These are phyloP conservation scores for Moniliophthora roreri DNA, from an alignment of 1,284 basidiomycete genomes.

Conservation along the genomic window DNA sequence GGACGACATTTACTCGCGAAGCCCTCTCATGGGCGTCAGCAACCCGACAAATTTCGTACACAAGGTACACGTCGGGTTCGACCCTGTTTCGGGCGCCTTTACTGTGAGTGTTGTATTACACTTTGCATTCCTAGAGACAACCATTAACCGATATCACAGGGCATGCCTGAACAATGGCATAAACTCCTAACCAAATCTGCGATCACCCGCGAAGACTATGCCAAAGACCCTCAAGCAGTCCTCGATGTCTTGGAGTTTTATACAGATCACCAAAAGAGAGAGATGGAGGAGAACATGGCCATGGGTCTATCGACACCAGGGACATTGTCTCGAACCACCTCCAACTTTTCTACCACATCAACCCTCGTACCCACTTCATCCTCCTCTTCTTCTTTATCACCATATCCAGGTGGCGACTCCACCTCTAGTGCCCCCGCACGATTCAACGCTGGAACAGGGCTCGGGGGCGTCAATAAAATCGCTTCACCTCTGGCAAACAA, in stretches of 20 bases:
- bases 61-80: slow-evolving; percentile 97
- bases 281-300: slow-evolving; percentile 59
- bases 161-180: slow-evolving; percentile 96
- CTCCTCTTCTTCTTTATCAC: slow-evolving; percentile 26
- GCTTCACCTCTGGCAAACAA: slow-evolving; percentile 33
- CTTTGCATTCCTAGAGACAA: slow-evolving; percentile 6
- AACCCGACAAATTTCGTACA: slow-evolving; percentile 98
- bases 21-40: slow-evolving; percentile 90
- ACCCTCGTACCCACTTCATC: slow-evolving; percentile 17
- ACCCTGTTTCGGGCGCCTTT: slow-evolving; percentile 91
- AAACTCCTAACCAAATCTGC: slow-evolving; percentile 94
- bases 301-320: slow-evolving; percentile 4
- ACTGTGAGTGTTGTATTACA: slow-evolving; percentile 56
- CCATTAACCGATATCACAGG: slow-evolving; percentile 45
- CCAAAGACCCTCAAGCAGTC: slow-evolving; percentile 95
- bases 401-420: slow-evolving; percentile 27
- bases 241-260: slow-evolving; percentile 98
- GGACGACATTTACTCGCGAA: slow-evolving; percentile 93
- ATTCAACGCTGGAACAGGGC: slow-evolving; percentile 84
- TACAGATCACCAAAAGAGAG: slow-evolving; percentile 95
- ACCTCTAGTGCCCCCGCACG: slow-evolving; percentile 64
- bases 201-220: slow-evolving; percentile 97
- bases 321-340: slow-evolving; percentile 24
- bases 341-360: slow-evolving; percentile 21
- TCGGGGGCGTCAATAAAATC: slow-evolving; percentile 66